These are phyloP conservation scores for Komagataella ulmi DNA, from an alignment of 805 yeast genomes.

Conservation along the genomic window DNA sequence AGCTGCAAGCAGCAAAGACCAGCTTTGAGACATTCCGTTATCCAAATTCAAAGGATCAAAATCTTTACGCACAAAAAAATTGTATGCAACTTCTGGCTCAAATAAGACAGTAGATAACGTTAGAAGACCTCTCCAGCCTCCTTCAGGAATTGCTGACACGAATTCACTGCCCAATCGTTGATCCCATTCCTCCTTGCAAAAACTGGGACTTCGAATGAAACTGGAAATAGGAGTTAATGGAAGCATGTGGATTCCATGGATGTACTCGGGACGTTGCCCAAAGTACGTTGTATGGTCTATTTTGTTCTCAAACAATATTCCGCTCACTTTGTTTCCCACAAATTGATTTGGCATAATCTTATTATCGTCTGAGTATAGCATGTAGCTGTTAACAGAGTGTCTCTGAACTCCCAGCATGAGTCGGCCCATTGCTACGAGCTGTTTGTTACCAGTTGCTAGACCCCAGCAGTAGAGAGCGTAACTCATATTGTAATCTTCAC, in stretches of 20 bases:
- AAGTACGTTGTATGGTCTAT: conserved; percentile 59
- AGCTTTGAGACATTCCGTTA: conserved; percentile 76
- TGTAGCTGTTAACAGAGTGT: conserved; percentile 34
- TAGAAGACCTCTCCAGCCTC: conserved; percentile 68
- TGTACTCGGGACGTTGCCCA: conserved; percentile 51
- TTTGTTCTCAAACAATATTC: conserved; percentile 58
- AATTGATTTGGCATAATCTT: conserved; percentile 36
- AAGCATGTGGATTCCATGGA: conserved; percentile 62
- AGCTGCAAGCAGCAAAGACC: conserved; percentile 72
- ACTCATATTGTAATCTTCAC: conserved; percentile 57
- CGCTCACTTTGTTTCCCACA: conserved; percentile 50
- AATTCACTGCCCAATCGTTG: conserved; percentile 28
- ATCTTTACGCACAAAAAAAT: conserved; percentile 29
- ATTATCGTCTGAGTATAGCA: conserved; percentile 35
- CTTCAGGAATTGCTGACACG: conserved; percentile 34
- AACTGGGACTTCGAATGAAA: conserved; percentile 39
- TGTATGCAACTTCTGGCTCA: conserved; percentile 53
- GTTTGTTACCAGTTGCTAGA: conserved; percentile 31
- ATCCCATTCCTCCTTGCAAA: conserved; percentile 58
- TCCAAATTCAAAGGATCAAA: conserved; percentile 27
- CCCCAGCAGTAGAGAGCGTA: conserved; percentile 54
- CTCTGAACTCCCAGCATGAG: conserved; percentile 45
- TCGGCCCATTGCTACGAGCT: conserved; percentile 39
- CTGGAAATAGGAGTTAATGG: conserved; percentile 60
- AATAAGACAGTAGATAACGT: conserved; percentile 63